Evolutionary conservation across 345 rosid genomes (phyloP).

Genomic region (Hibiscus tridactylites): DNA sequence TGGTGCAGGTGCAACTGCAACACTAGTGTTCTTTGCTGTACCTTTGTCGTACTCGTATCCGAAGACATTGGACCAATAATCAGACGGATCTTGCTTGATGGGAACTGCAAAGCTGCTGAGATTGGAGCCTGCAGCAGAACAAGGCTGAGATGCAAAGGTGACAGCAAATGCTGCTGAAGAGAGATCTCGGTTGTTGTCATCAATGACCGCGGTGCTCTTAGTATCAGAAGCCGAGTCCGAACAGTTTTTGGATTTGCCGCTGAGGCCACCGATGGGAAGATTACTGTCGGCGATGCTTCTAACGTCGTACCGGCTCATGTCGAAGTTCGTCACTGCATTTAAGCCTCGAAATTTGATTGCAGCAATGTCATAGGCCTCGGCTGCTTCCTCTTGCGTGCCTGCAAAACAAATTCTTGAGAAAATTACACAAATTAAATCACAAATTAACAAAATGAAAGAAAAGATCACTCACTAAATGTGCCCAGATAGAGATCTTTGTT

Average conservation of each 20-base stretch:
- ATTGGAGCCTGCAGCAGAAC: conserved; percentile 21
- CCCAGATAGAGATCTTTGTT: conserved; percentile 94
- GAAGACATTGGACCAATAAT: conserved; percentile 54
- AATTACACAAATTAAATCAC: neutral
- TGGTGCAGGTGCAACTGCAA: conserved; percentile 9
- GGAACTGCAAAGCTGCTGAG: conserved; percentile 52
- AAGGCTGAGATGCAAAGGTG: conserved; percentile 26
- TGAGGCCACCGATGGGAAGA: conserved; percentile 75
- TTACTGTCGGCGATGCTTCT: conserved; percentile 69
- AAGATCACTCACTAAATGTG: conserved; percentile 59
- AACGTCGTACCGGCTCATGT: conserved; percentile 83
- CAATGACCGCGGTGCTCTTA: conserved; percentile 37
- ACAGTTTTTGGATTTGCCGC: conserved; percentile 35
- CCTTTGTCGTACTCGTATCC: conserved; percentile 39
- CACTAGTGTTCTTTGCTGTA: conserved; percentile 6
- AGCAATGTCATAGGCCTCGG: conserved; percentile 83
- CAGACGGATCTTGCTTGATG: conserved; percentile 50
- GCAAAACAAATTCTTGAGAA: neutral
- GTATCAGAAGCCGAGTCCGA: conserved; percentile 39
- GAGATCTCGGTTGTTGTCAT: no score
- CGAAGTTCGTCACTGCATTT: conserved; percentile 87
- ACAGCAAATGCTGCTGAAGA: conserved; percentile 36
- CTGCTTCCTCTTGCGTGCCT: conserved; percentile 25
- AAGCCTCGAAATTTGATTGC: conserved; percentile 89
- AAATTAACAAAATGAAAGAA: neutral